Evolutionary conservation across 306 rosid genomes (phyloP), one percentile per base, ranked within the genome.

Genomic region (Prunus dulcis): DNA sequence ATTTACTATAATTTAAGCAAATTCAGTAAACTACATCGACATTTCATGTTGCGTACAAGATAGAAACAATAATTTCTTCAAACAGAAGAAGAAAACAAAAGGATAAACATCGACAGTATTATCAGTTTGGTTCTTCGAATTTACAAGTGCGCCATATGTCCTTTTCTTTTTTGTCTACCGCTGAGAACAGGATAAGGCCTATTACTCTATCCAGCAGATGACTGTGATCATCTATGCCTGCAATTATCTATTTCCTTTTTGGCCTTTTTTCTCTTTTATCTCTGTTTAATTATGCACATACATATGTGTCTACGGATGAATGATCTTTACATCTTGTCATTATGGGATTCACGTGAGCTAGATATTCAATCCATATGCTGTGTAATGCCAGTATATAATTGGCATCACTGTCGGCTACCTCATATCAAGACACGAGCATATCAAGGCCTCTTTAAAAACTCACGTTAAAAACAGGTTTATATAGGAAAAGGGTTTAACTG

Each of bases 121-220:
- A 41, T 70, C 67, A 46, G 8, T 7, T 15, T 47, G 58, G 62
- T 76, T 73, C 32, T 45, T 58, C 71, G 43, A 53, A 53, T 55
- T 15, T 71, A 52, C 58, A 4, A 3, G n/a, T 23, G 81, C 57
- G 56, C 50, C 27, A 17, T 53, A 25, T 56, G 51, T 50, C 20
- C 27, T 34, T 60, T 43, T 12, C 3, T 6, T 45, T 11, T 56
- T 76, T 71, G 57, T 58, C 78, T 32, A 20, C 53, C 10, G 51
- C 51, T n/a, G 15, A 13, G 27, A 30, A 71, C 25, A 25, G 45
- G 79, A 72, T 76, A 72, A 66, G 81, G 80, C 52, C 50, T 30
- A n/a, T 2, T 28, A n/a, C 23, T 13, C 6, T 22, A n/a, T 22
- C 63, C 8, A 50, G 58, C 15, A 1, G 30, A 18, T 34, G 58